phyloP scores from a whole-genome alignment of 2,329 filamentous ascomycete genomes.

The Ophiostoma perfectum region DNA sequence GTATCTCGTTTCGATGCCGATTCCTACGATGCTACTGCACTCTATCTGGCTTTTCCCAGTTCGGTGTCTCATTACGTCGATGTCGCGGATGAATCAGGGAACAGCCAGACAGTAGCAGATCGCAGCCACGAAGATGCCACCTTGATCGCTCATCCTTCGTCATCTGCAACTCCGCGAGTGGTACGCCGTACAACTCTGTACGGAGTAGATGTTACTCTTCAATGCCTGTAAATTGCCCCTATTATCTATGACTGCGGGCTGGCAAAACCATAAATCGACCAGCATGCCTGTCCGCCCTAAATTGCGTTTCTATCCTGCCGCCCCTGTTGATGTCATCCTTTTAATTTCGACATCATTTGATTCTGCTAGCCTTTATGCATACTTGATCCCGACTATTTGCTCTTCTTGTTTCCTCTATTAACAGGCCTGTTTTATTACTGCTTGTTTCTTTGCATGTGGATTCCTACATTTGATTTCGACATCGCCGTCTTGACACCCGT shows the following conservation, averaged over 20 bases:
- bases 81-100: neutral
- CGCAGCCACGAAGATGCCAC: no score
- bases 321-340: slow-evolving; percentile 8
- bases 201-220: neutral
- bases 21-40: neutral
- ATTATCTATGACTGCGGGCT: neutral
- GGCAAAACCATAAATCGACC: no score
- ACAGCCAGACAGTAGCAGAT: neutral
- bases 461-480: no score
- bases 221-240: neutral
- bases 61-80: neutral
- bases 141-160: neutral
- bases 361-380: neutral
- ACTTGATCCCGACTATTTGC: no score
- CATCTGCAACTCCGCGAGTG: neutral
- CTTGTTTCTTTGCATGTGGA: neutral
- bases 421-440: neutral
- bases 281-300: neutral
- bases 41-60: neutral
- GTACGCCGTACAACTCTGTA: neutral
- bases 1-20: neutral
- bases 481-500: no score
- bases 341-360: slow-evolving; percentile 7
- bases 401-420: neutral
- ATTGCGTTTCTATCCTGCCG: neutral